Evolutionary conservation across 2,329 filamentous ascomycete genomes (phyloP).

Genomic region (Cordyceps fumosorosea): DNA sequence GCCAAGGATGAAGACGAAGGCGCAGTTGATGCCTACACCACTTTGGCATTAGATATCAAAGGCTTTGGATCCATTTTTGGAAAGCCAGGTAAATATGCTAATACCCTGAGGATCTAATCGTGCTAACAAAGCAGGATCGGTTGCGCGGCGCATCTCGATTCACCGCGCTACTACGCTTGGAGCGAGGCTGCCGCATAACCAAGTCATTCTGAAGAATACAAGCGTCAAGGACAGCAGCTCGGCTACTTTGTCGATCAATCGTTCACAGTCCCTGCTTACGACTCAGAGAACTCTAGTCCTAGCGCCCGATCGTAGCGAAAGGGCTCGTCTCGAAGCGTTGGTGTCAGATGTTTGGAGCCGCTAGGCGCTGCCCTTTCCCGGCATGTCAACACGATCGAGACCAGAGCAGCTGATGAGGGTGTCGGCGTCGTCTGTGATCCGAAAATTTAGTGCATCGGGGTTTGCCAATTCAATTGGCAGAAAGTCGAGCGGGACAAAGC

Average conservation of each 20-base stretch:
- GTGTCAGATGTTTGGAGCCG: conserved; percentile 79
- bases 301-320: conserved; percentile 66
- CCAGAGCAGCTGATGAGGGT: conserved; percentile 67
- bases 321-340: conserved; percentile 67
- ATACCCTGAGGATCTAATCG: background rate
- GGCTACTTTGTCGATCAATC: conserved; percentile 52
- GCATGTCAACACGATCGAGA: conserved; percentile 61
- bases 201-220: conserved; percentile 84
- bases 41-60: conserved; percentile 63
- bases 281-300: conserved; percentile 62
- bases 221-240: conserved; percentile 34
- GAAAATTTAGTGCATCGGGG: conserved; percentile 78
- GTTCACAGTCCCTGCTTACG: conserved; percentile 75
- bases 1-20: conserved; percentile 41
- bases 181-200: conserved; percentile 58
- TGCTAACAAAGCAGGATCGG: conserved; percentile 39
- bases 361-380: conserved; percentile 73
- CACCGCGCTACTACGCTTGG: conserved; percentile 71
- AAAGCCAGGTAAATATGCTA: conserved; percentile 49
- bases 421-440: conserved; percentile 80
- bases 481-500: conserved; percentile 52
- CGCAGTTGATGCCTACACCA: conserved; percentile 43
- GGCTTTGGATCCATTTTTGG: conserved; percentile 70
- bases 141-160: conserved; percentile 66
- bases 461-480: conserved; percentile 71